Evolutionary conservation across 345 rosid genomes (phyloP).

Genomic region (Bruguiera sexangula): DNA sequence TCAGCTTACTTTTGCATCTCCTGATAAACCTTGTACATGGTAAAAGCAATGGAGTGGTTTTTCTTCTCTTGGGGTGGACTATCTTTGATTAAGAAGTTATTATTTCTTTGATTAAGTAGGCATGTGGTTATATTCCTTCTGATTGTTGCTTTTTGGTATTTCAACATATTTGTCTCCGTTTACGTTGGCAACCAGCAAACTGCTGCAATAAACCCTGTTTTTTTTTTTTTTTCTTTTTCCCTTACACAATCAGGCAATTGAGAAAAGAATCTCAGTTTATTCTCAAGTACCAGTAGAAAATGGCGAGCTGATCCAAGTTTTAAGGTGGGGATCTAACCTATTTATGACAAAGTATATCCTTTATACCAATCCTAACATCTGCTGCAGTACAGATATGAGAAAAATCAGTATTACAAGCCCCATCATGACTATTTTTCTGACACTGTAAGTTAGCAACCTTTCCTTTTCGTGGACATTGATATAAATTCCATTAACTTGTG

Average conservation of each 20-base stretch:
- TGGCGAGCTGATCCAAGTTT: conserved; percentile 92
- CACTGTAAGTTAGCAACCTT: conserved; percentile 51
- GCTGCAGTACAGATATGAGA: conserved; percentile 90
- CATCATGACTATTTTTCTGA: conserved; percentile 95
- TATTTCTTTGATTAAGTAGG: too few species aligned
- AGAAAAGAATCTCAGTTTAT: conserved; percentile 83
- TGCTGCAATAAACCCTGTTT: not conserved
- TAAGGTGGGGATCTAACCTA: conserved; percentile 54
- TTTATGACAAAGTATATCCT: conserved; percentile 31
- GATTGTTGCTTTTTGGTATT: not conserved
- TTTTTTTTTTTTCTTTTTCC: conserved; percentile 4
- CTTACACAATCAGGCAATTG: conserved; percentile 62
- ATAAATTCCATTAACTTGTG: not conserved
- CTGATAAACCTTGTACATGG: not conserved
- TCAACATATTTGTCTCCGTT: not conserved
- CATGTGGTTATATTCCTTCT: not conserved
- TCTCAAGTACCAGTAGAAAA: conserved; percentile 90
- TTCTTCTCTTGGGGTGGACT: not conserved
- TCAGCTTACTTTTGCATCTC: not conserved
- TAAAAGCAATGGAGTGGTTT: not conserved
- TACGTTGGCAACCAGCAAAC: not conserved
- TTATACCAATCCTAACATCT: conserved; percentile 58
- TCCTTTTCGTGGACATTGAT: not conserved
- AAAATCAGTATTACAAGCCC: conserved; percentile 79
- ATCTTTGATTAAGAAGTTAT: too few species aligned